Base-by-base conservation (phyloP, 257 asterid species). In the Lavandula angustifolia region DNA sequence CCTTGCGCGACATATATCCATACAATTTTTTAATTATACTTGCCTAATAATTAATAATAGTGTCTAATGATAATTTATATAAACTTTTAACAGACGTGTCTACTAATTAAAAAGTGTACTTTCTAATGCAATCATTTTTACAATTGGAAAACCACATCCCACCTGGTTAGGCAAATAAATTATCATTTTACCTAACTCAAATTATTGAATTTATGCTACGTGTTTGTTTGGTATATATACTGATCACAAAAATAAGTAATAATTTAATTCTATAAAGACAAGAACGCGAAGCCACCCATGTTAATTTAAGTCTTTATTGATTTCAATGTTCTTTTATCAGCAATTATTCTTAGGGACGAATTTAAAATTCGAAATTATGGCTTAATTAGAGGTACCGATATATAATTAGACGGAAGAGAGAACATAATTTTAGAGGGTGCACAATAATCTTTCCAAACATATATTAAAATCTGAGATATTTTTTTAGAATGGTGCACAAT, bases 161-260 rank as follows among this genome's bases (percentile, higher is more conserved):
- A 68, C 60, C 60, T 53, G 32, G 33, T 68, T 68, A 48, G 58
- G 73, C 38, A n/a, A 51, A 47, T 33, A 57, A 12, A 12, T 22
- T 63, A 34, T 35, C 17, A 1, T 7, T 49, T 54, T 52, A 68
- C 73, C 73, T 49, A 59, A 68, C 61, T 58, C 37, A 31, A 43
- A 58, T 58, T 38, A 68, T 58, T 68, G 60, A 48, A 9, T 10
- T 55, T 43, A 33, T 59, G 60, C 51, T 11, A 68, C 67, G 54
- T 58, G 44, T 68, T 48, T 35, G 66, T 54, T 54, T n/a, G 63
- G 31, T 42, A 33, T 38, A 14, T 22, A 43, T 31, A 4, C 47
- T 53, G 5, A 27, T 33, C 53, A 34, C 11, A 41, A 53, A 53
- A 10, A 14, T 54, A 12, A 55, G 54, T 41, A 16, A 40, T 65